phyloP scores from a whole-genome alignment of 2,329 filamentous ascomycete species.

The Sporothrix euskadiensis region DNA sequence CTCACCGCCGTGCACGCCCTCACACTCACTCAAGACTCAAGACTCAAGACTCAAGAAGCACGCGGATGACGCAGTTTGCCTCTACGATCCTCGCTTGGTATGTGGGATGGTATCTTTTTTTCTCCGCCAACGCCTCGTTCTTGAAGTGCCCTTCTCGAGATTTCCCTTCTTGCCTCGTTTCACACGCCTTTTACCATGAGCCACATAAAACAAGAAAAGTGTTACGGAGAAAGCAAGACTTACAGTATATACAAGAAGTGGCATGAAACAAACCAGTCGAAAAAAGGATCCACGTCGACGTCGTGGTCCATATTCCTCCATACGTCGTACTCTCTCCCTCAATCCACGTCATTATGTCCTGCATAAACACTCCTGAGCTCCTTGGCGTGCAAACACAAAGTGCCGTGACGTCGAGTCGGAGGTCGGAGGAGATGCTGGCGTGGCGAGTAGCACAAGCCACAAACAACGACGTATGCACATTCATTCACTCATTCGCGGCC shows the following conservation, averaged over 20 bases:
- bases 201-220: background rate
- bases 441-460: background rate
- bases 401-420: background rate
- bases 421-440: background rate
- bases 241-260: background rate
- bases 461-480: background rate
- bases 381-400: background rate
- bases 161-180: conserved; percentile 1
- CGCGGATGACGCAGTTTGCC: background rate
- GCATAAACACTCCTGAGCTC: background rate
- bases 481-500: background rate
- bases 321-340: background rate
- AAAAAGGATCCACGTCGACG: background rate
- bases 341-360: conserved; percentile 2
- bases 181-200: background rate
- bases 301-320: background rate
- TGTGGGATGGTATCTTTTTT: conserved; percentile 12
- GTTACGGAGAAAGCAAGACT: background rate
- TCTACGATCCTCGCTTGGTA: conserved; percentile 11
- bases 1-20: background rate
- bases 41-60: background rate
- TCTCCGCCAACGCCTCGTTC: background rate
- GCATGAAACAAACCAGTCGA: background rate
- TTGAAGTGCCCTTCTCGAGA: background rate
- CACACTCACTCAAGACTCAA: background rate